These are phyloP conservation scores for Helianthus annuus DNA, from an alignment of 129 eudicot species.

Conservation along the genomic window DNA sequence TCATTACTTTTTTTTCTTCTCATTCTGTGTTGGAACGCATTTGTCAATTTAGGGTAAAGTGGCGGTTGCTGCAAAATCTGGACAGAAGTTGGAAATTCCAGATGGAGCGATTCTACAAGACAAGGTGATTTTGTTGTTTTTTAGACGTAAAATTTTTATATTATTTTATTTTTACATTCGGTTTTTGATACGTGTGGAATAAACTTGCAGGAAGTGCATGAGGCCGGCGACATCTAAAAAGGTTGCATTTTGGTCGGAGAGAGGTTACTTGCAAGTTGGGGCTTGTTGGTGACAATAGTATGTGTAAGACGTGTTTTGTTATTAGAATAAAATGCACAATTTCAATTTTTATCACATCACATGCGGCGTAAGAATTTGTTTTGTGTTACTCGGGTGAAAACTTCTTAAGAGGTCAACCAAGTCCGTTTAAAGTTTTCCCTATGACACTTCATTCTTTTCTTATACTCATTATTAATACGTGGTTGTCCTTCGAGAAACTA, in stretches of 20 bases:
- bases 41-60: slow-evolving; percentile 55
- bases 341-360: slow-evolving; percentile 23
- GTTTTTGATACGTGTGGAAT: too few relatives aligned
- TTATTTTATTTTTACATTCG: background rate
- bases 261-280: slow-evolving; percentile 26
- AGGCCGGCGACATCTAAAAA: slow-evolving; percentile 59
- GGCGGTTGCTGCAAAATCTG: slow-evolving; percentile 62
- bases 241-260: slow-evolving; percentile 10
- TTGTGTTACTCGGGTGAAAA: too few relatives aligned
- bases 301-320: slow-evolving; percentile 14
- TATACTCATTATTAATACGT: too few relatives aligned
- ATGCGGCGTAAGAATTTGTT: slow-evolving; percentile 22
- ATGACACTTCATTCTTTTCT: too few relatives aligned
- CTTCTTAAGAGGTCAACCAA: too few relatives aligned
- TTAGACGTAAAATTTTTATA: background rate
- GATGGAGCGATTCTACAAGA: slow-evolving; percentile 67
- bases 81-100: slow-evolving; percentile 71
- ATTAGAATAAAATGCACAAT: slow-evolving; percentile 17
- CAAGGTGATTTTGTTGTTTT: slow-evolving; percentile 48
- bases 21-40: too few relatives aligned
- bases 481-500: too few relatives aligned
- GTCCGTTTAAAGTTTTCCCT: too few relatives aligned
- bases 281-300: background rate
- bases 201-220: slow-evolving; percentile 62
- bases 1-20: too few relatives aligned